Conservation (phyloP, 1,284 basidiomycete genomes). For the Trametes versicolor region DNA sequence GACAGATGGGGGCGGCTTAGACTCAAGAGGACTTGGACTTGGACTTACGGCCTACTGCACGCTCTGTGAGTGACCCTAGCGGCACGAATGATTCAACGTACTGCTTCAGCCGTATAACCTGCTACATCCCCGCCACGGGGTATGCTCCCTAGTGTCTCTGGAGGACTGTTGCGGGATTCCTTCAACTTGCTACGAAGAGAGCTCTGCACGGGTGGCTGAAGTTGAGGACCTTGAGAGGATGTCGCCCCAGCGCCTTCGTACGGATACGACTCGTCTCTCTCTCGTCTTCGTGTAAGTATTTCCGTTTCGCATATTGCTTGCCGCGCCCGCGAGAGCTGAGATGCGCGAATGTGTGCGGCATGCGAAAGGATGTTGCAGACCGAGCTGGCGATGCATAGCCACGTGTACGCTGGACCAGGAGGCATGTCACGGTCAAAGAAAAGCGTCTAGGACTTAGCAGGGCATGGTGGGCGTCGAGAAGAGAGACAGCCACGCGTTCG, state of each 20-base stretch:
- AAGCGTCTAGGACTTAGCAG: neutral
- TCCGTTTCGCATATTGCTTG: conserved; percentile 9
- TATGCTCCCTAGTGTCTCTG: neutral
- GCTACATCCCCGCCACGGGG: neutral
- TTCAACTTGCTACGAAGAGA: neutral
- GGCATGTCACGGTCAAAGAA: conserved; percentile 56
- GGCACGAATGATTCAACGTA: neutral
- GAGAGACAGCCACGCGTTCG: neutral
- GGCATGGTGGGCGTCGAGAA: neutral
- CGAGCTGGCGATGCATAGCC: conserved; percentile 71
- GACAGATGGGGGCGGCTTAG: neutral
- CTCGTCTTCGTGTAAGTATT: conserved; percentile 20
- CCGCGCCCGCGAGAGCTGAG: conserved; percentile 49
- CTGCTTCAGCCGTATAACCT: neutral
- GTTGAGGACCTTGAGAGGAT: neutral
- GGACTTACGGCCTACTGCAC: neutral
- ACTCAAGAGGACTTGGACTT: neutral
- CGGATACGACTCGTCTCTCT: conserved; percentile 23
- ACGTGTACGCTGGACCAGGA: conserved; percentile 74
- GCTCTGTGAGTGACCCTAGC: neutral
- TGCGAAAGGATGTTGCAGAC: conserved; percentile 66
- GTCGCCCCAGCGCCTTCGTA: neutral
- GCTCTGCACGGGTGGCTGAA: neutral
- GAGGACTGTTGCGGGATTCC: neutral
- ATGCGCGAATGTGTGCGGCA: conserved; percentile 65